Evolutionary conservation across 1,284 basidiomycete species (phyloP).

Genomic region (Ustilago xerochloae): DNA sequence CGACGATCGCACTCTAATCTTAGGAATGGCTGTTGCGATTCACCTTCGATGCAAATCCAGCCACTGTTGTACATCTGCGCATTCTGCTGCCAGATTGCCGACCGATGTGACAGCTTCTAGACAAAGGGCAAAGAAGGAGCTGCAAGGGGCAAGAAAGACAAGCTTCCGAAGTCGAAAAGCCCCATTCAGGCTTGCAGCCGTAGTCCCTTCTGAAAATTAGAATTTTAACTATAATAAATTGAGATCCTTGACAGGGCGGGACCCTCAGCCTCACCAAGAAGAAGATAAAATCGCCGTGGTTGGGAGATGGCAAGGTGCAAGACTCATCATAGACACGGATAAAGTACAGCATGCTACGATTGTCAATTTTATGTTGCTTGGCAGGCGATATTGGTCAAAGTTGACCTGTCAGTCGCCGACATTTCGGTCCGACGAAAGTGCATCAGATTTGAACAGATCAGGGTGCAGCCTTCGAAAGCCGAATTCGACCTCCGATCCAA

Average conservation of each 20-base stretch:
- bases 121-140: neutral
- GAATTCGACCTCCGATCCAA: neutral
- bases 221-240: too few species aligned
- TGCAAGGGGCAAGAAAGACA: neutral
- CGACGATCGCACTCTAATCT: neutral
- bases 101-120: conserved; percentile 4
- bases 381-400: neutral
- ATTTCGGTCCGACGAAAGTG: neutral
- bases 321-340: too few species aligned
- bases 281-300: neutral
- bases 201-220: neutral
- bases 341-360: too few species aligned
- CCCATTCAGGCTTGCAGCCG: neutral
- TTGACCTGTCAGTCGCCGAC: neutral
- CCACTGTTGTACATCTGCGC: too few species aligned
- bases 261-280: neutral
- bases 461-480: too few species aligned
- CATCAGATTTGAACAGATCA: too few species aligned
- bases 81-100: neutral
- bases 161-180: conserved; percentile 14
- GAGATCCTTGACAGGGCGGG: too few species aligned
- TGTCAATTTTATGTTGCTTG: too few species aligned
- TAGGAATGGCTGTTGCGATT: too few species aligned
- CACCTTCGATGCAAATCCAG: too few species aligned
- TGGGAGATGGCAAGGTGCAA: neutral